phyloP scores from a whole-genome alignment of 2,329 filamentous ascomycete genomes.

The Trichoderma lentiforme region DNA sequence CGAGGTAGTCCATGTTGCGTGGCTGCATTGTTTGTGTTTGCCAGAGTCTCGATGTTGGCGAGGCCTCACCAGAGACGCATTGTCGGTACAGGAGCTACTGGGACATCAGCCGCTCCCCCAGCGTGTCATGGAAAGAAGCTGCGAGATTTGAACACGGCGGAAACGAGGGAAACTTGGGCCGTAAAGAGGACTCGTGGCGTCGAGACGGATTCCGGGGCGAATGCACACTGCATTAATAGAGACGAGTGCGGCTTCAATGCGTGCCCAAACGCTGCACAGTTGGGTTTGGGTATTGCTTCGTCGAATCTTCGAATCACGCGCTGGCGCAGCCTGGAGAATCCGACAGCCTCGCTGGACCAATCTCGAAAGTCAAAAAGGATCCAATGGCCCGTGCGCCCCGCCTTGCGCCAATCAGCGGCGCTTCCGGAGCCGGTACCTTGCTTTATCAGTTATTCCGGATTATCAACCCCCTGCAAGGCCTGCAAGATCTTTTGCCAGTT shows the following conservation, averaged over 20 bases:
- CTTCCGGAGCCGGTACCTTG: slow-evolving; percentile 26
- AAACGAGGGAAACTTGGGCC: neutral
- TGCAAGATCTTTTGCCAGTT: slow-evolving; percentile 17
- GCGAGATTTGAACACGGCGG: neutral
- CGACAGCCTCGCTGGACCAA: slow-evolving; percentile 21
- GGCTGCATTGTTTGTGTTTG: slow-evolving; percentile 27
- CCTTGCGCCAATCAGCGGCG: slow-evolving; percentile 18
- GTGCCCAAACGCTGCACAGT: slow-evolving; percentile 5
- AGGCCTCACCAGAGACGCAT: slow-evolving; percentile 31
- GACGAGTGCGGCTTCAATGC: slow-evolving; percentile 5
- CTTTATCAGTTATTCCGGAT: slow-evolving; percentile 32
- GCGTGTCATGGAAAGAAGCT: slow-evolving; percentile 11
- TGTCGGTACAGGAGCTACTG: slow-evolving; percentile 24
- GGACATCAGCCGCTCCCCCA: slow-evolving; percentile 1
- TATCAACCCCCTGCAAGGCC: slow-evolving; percentile 6
- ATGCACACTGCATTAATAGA: neutral
- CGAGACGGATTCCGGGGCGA: neutral
- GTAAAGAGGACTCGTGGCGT: neutral
- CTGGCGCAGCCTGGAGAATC: slow-evolving; percentile 19
- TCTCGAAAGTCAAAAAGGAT: neutral
- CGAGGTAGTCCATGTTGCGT: slow-evolving; percentile 30
- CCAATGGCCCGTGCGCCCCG: slow-evolving; percentile 9
- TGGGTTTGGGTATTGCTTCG: slow-evolving; percentile 11
- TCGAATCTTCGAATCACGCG: slow-evolving; percentile 16
- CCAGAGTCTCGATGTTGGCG: slow-evolving; percentile 30